A percentile compares a stretch with the other conserved stretches of the same genome.
phyloP scores from a whole-genome alignment of 23 red algal genomes.

The Cyanidium caldarium region DNA sequence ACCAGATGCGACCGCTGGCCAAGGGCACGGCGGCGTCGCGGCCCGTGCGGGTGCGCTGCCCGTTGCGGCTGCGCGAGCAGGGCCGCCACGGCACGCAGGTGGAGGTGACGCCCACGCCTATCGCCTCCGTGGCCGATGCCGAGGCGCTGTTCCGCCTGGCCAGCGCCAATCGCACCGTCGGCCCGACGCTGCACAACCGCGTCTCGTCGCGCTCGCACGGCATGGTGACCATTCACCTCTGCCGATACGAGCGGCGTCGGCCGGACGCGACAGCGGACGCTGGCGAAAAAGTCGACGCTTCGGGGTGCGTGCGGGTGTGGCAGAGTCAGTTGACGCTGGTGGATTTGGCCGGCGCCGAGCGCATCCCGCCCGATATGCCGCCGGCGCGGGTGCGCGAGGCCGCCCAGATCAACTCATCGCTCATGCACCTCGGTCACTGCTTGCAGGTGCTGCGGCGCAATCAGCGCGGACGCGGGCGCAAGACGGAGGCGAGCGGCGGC shows the following conservation, averaged over 20 bases:
- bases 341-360: constrained; percentile 56
- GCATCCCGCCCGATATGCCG: not conserved
- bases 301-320: too few relatives aligned
- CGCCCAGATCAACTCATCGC: constrained; percentile 42
- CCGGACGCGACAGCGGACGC: not conserved
- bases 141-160: constrained; percentile 32
- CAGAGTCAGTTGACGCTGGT: constrained; percentile 36
- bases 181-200: constrained; percentile 2
- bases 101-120: constrained; percentile 8
- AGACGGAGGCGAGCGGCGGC: not conserved
- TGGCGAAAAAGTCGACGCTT: too few relatives aligned
- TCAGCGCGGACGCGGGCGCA: constrained; percentile 6
- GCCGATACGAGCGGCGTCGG: not conserved
- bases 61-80: constrained; percentile 19
- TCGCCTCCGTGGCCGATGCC: constrained; percentile 20
- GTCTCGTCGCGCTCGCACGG: constrained; percentile 6
- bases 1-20: not conserved
- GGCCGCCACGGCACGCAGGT: constrained; percentile 18
- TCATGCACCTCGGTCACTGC: constrained; percentile 50
- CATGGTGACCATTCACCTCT: constrained; percentile 24
- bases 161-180: constrained; percentile 32
- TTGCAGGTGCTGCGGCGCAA: constrained; percentile 29
- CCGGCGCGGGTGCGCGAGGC: constrained; percentile 18
- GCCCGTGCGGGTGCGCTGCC: not conserved
- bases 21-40: not conserved